A percentile compares a stretch with the other conserved stretches of the same genome.
These are phyloP conservation scores for Vitis riparia DNA, from an alignment of 164 flowering plant species.

Conservation along the genomic window DNA sequence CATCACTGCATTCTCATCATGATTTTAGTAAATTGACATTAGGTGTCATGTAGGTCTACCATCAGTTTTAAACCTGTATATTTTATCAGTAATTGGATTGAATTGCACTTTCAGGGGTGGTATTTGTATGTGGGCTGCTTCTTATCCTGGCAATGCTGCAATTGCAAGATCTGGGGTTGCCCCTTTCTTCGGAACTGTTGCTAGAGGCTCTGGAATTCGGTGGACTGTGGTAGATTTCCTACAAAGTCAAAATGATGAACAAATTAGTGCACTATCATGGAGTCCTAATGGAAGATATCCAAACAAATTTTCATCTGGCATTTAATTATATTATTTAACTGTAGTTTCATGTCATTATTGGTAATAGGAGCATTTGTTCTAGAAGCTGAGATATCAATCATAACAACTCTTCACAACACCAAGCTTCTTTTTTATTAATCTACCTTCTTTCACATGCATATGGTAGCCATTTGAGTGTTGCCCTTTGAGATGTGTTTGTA, in stretches of 20 bases:
- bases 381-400: too few relatives aligned
- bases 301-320: constrained; percentile 2
- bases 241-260: constrained; percentile 59
- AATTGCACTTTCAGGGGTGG: constrained; percentile 63
- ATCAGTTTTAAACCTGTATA: background rate
- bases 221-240: constrained; percentile 92
- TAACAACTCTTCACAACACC: too few relatives aligned
- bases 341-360: background rate
- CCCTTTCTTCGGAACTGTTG: constrained; percentile 55
- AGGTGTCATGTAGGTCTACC: background rate
- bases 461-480: too few relatives aligned
- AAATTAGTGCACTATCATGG: constrained; percentile 86
- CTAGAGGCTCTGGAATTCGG: constrained; percentile 77
- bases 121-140: constrained; percentile 94
- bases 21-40: background rate
- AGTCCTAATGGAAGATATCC: constrained; percentile 99
- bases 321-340: background rate
- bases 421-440: background rate
- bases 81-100: background rate
- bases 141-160: constrained; percentile 85
- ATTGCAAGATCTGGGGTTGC: constrained; percentile 77
- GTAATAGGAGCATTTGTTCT: too few relatives aligned
- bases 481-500: too few relatives aligned
- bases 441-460: too few relatives aligned
- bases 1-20: constrained; percentile 1